Evolutionary conservation across 345 rosid genomes (phyloP).

Genomic region (Linum usitatissimum): DNA sequence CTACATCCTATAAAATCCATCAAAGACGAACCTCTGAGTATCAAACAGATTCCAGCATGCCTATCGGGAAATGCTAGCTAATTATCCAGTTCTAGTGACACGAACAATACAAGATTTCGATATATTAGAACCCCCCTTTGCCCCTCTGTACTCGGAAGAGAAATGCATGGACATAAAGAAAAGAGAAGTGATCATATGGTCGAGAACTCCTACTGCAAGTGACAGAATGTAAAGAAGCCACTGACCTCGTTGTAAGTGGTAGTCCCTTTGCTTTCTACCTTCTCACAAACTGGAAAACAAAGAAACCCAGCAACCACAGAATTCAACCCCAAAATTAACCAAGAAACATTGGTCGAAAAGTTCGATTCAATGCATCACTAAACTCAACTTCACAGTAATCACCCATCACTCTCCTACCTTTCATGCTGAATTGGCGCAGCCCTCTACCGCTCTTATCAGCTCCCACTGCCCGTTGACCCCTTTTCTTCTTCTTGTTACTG

Average conservation of each 20-base stretch:
- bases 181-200: neutral
- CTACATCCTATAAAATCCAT: no score
- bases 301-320: no score
- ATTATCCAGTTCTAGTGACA: no score
- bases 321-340: conserved; percentile 1
- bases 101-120: no score
- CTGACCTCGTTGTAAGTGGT: conserved; percentile 96
- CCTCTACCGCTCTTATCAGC: conserved; percentile 97
- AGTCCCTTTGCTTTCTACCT: conserved; percentile 97
- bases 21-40: no score
- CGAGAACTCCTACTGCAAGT: neutral
- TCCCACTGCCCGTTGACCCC: conserved; percentile 77
- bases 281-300: conserved; percentile 69
- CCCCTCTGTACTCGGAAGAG: neutral
- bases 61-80: no score
- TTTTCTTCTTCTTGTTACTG: conserved; percentile 83
- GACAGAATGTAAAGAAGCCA: conserved; percentile 21
- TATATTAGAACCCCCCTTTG: no score
- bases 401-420: conserved; percentile 39
- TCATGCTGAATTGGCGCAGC: conserved; percentile 98
- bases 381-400: conserved; percentile 4
- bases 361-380: neutral
- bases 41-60: no score
- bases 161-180: neutral
- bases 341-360: conserved; percentile 7